Conservation (phyloP, 1,284 basidiomycete species). For the Mycosarcoma mackinlayi region DNA sequence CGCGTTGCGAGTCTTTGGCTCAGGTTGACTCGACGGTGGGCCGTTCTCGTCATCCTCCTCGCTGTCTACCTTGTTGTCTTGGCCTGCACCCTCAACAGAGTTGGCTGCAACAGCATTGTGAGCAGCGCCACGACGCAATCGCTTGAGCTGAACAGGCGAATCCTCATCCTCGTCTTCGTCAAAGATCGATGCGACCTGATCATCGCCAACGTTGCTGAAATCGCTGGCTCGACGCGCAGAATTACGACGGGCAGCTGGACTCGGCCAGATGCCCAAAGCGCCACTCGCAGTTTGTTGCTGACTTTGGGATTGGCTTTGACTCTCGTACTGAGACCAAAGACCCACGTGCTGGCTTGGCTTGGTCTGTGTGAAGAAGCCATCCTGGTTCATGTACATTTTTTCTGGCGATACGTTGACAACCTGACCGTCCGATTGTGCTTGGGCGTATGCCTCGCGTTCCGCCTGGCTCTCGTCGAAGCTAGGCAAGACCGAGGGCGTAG, state of each 20-base stretch:
- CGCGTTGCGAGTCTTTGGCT: conserved; percentile 29
- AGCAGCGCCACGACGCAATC: conserved; percentile 30
- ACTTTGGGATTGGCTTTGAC: conserved; percentile 30
- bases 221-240: conserved; percentile 16
- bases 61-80: conserved; percentile 11
- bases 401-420: conserved; percentile 20
- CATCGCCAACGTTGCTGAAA: conserved; percentile 2
- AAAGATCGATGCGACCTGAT: not conserved
- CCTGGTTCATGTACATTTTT: conserved; percentile 61
- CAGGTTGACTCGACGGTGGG: conserved; percentile 32
- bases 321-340: conserved; percentile 35
- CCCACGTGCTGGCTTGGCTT: conserved; percentile 46
- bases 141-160: conserved; percentile 35
- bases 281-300: conserved; percentile 1
- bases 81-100: not conserved
- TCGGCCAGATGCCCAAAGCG: conserved; percentile 9
- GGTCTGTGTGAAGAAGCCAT: conserved; percentile 66
- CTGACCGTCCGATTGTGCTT: conserved; percentile 15
- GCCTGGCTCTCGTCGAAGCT: conserved; percentile 56
- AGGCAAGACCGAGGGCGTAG: conserved; percentile 49
- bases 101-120: not conserved
- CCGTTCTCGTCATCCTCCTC: conserved; percentile 31
- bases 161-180: conserved; percentile 25
- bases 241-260: conserved; percentile 9
- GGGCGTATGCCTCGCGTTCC: conserved; percentile 37